These are phyloP conservation scores for Phytophthora uliginosa DNA, from an alignment of 352 stramenopile species.

Conservation along the genomic window DNA sequence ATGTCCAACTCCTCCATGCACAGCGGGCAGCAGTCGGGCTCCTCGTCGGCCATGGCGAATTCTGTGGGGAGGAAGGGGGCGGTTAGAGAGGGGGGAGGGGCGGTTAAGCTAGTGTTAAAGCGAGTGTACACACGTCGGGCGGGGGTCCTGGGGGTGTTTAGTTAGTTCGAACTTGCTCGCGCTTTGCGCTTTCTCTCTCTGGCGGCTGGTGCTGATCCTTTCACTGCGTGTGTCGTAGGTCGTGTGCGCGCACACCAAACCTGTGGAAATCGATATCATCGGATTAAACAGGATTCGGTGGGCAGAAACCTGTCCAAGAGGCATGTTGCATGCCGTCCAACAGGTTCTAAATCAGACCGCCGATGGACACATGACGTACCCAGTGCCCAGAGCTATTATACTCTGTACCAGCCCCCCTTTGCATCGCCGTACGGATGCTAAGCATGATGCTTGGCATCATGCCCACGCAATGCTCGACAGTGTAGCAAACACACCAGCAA, in stretches of 20 bases:
- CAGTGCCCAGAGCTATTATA: no score
- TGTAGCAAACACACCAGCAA: background rate
- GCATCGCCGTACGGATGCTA: no score
- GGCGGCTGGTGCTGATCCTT: slow-evolving; percentile 48
- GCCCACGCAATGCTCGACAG: no score
- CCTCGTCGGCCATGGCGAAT: slow-evolving; percentile 72
- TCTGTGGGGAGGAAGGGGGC: background rate
- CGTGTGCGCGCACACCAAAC: background rate
- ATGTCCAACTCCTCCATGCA: slow-evolving; percentile 99
- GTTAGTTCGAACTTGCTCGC: background rate
- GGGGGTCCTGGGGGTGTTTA: background rate
- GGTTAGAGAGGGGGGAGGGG: background rate
- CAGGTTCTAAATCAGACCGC: background rate
- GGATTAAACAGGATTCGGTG: background rate
- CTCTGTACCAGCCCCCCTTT: no score
- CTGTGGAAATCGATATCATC: background rate
- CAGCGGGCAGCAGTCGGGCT: slow-evolving; percentile 96
- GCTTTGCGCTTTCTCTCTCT: slow-evolving; percentile 27
- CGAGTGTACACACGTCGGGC: background rate
- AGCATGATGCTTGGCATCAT: no score
- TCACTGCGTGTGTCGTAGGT: slow-evolving; percentile 24
- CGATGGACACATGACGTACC: background rate
- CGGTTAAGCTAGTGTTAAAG: slow-evolving; percentile 1
- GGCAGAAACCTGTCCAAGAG: background rate
- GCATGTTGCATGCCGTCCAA: background rate